Percentiles rank a stretch among this genome's conserved stretches.
phyloP scores from a whole-genome alignment of 495 filamentous ascomycete genomes.

The Hypomontagnella submonticulosa region DNA sequence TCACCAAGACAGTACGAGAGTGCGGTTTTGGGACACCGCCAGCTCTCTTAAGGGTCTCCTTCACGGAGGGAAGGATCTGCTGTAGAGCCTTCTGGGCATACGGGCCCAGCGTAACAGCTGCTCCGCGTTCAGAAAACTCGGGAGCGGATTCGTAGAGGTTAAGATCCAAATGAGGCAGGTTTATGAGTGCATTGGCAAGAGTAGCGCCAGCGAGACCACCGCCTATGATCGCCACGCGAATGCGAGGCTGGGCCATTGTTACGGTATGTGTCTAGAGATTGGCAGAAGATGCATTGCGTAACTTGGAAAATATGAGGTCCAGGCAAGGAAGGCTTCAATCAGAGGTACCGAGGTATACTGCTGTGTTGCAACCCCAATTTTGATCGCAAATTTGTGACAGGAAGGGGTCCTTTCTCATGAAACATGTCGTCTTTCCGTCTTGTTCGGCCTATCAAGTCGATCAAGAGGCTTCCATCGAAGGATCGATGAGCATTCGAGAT shows the following conservation, averaged over 20 bases:
- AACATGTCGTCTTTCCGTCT: no score
- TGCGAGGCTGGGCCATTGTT: neutral
- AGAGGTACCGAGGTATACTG: no score
- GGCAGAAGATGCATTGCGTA: no score
- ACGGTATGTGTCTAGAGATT: no score
- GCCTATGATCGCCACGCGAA: conserved; percentile 21
- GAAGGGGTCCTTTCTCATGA: no score
- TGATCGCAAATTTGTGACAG: no score
- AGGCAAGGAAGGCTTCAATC: no score
- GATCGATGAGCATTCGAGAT: no score
- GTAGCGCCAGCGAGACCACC: conserved; percentile 46
- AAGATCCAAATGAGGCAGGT: conserved; percentile 34
- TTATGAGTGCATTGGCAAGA: conserved; percentile 34
- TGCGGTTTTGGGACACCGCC: conserved; percentile 18
- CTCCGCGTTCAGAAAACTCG: conserved; percentile 44
- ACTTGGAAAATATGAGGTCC: no score
- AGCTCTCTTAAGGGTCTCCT: conserved; percentile 10
- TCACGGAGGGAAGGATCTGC: neutral
- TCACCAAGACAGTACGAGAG: conserved; percentile 12
- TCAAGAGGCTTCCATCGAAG: no score
- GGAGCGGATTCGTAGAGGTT: conserved; percentile 41
- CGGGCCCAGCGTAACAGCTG: conserved; percentile 35
- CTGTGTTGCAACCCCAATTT: no score
- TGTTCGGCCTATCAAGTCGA: no score
- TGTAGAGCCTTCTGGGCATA: conserved; percentile 17